phyloP scores from a whole-genome alignment of 352 stramenopile species.

The Pythium phragmitis region DNA sequence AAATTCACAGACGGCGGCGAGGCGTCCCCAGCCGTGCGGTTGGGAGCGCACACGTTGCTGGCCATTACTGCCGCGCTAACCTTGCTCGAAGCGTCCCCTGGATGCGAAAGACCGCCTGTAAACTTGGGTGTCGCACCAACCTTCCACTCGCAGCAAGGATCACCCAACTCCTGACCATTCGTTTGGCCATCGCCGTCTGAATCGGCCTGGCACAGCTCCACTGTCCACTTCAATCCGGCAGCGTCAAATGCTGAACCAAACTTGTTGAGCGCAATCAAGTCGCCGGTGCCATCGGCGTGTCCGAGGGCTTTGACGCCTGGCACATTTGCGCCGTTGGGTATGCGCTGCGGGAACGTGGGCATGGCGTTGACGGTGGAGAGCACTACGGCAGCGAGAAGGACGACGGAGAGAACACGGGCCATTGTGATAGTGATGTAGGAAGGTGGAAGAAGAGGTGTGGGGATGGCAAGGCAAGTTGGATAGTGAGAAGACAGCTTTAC shows the following conservation, averaged over 20 bases:
- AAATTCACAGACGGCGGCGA: no score
- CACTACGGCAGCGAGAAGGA: no score
- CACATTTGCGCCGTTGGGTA: slow-evolving; percentile 33
- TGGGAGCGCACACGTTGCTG: neutral
- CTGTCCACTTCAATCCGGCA: slow-evolving; percentile 28
- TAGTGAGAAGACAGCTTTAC: no score
- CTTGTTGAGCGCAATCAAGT: slow-evolving; percentile 19
- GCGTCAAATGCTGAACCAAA: slow-evolving; percentile 41
- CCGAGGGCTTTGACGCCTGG: slow-evolving; percentile 23
- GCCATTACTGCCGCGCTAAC: neutral
- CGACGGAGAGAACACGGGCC: neutral
- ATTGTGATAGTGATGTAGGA: neutral
- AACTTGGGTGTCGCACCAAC: slow-evolving; percentile 7
- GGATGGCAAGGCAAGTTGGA: no score
- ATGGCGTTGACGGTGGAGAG: neutral
- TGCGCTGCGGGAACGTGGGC: slow-evolving; percentile 16
- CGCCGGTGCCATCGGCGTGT: slow-evolving; percentile 15
- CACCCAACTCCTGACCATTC: slow-evolving; percentile 62
- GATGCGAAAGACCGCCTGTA: slow-evolving; percentile 4
- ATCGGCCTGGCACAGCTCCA: slow-evolving; percentile 44
- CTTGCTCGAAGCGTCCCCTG: slow-evolving; percentile 1
- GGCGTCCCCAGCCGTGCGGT: neutral
- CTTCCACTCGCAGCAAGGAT: slow-evolving; percentile 50
- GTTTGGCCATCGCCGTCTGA: slow-evolving; percentile 50
- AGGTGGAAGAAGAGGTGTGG: no score